Conservation (phyloP, 2,329 filamentous ascomycete species). For the Corynespora cassiicola region DNA sequence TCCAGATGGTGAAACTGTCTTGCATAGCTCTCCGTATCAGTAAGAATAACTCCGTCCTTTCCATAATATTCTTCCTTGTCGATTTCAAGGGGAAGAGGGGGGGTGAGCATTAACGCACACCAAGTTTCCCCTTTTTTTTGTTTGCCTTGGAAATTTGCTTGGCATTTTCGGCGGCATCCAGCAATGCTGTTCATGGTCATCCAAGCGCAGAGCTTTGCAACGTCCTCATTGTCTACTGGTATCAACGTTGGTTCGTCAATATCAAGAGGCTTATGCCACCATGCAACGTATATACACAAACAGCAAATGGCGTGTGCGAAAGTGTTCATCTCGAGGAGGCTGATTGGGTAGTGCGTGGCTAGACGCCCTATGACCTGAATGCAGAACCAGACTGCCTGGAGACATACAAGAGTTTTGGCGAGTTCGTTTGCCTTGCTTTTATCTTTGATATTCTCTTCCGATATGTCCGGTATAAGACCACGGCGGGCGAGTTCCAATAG, state of each 20-base stretch:
- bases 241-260: constrained; percentile 17
- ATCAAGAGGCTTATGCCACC: constrained; percentile 37
- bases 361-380: constrained; percentile 26
- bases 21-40: too few relatives aligned
- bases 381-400: constrained; percentile 36
- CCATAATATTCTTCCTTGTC: too few relatives aligned
- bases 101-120: too few relatives aligned
- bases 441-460: constrained; percentile 6
- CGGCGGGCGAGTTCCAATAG: constrained; percentile 5
- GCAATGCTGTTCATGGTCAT: too few relatives aligned
- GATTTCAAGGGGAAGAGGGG: too few relatives aligned
- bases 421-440: constrained; percentile 22
- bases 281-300: constrained; percentile 34
- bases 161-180: too few relatives aligned
- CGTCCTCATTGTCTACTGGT: too few relatives aligned
- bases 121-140: too few relatives aligned
- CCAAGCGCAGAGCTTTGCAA: too few relatives aligned
- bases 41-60: too few relatives aligned
- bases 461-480: constrained; percentile 6
- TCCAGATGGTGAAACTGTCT: too few relatives aligned
- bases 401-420: constrained; percentile 23
- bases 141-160: too few relatives aligned
- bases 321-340: constrained; percentile 67
- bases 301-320: constrained; percentile 55
- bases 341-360: constrained; percentile 29